Conservation (phyloP, 2,329 filamentous ascomycete species). For the Saccharata proteae region DNA sequence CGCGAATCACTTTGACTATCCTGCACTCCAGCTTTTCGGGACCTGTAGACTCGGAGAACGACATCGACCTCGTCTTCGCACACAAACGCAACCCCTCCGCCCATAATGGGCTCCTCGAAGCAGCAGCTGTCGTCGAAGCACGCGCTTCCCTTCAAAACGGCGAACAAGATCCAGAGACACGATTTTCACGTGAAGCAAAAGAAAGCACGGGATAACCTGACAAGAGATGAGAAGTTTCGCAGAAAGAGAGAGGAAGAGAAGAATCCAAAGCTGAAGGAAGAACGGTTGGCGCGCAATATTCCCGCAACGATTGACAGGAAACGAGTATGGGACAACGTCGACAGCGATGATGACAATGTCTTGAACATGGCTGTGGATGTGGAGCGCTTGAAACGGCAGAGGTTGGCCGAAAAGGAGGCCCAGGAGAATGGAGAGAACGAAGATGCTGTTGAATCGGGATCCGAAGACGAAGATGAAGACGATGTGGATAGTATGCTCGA, state of each 20-base stretch:
- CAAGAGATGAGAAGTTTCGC: conserved; percentile 63
- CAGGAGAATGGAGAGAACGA: conserved; percentile 27
- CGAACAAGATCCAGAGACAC: conserved; percentile 71
- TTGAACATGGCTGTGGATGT: conserved; percentile 34
- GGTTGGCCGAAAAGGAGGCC: conserved; percentile 8
- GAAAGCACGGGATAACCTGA: conserved; percentile 58
- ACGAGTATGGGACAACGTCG: conserved; percentile 14
- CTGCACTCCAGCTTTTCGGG: too few relatives aligned
- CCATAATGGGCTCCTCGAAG: conserved; percentile 38
- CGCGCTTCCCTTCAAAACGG: conserved; percentile 42
- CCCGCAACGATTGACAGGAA: conserved; percentile 76
- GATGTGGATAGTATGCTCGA: conserved; percentile 72
- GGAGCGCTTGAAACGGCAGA: conserved; percentile 11
- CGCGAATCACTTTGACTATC: too few relatives aligned
- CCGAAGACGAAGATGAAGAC: conserved; percentile 40
- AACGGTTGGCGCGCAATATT: conserved; percentile 65
- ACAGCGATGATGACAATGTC: conserved; percentile 13
- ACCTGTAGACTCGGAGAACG: conserved; percentile 3
- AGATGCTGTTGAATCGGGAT: conserved; percentile 27
- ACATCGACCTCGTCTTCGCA: neutral
- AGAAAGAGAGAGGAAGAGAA: conserved; percentile 77
- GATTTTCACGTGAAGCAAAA: conserved; percentile 71
- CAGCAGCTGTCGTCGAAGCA: conserved; percentile 32
- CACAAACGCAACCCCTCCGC: neutral
- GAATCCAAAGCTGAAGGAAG: conserved; percentile 62